A percentile compares a stretch with the other conserved stretches of the same genome.
Evolutionary conservation across 768 basidiomycete species (phyloP).

Genomic region (Tubosaeta sp.): DNA sequence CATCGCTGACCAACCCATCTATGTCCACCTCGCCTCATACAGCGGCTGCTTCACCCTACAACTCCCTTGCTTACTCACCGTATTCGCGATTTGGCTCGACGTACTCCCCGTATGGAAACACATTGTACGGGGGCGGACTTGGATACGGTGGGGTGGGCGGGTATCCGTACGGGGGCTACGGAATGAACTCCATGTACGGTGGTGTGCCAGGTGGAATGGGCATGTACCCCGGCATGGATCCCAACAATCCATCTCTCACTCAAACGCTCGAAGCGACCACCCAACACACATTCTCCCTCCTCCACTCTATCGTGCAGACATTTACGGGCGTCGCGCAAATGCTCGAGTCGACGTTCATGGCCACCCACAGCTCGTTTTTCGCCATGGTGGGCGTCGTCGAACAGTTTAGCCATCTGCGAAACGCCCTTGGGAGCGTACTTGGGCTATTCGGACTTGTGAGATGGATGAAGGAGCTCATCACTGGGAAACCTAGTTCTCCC

Average conservation of each 20-base stretch:
- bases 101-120: slow-evolving; percentile 34
- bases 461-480: slow-evolving; percentile 71
- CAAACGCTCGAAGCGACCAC: slow-evolving; percentile 89
- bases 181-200: slow-evolving; percentile 47
- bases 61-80: slow-evolving; percentile 43
- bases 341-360: slow-evolving; percentile 97
- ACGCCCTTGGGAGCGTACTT: slow-evolving; percentile 90
- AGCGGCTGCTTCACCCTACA: slow-evolving; percentile 36
- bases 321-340: slow-evolving; percentile 95
- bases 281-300: slow-evolving; percentile 85
- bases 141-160: slow-evolving; percentile 44
- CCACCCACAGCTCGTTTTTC: slow-evolving; percentile 92
- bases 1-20: slow-evolving; percentile 41
- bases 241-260: slow-evolving; percentile 61
- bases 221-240: slow-evolving; percentile 41
- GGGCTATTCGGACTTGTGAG: slow-evolving; percentile 86
- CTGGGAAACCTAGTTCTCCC: slow-evolving; percentile 40
- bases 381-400: slow-evolving; percentile 97
- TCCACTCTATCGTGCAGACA: slow-evolving; percentile 94
- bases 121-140: slow-evolving; percentile 30
- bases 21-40: slow-evolving; percentile 33
- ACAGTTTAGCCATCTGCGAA: slow-evolving; percentile 86
- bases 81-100: slow-evolving; percentile 35
- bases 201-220: slow-evolving; percentile 37
- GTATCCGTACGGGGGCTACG: slow-evolving; percentile 42